Conservation (phyloP, 1,139 yeast genomes). For the Suhomyces maxii region DNA sequence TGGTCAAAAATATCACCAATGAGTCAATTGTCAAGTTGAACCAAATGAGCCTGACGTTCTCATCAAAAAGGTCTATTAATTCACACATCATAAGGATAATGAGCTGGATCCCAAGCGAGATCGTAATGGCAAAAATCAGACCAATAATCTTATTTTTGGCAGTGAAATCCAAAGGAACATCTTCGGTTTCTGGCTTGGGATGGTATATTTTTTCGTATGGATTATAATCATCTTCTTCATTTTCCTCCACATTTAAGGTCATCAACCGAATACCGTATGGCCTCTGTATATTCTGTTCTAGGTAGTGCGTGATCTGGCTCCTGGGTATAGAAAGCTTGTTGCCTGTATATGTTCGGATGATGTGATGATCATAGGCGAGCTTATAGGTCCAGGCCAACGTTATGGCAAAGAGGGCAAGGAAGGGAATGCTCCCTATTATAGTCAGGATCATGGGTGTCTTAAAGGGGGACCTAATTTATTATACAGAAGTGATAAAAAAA, state of each 20-base stretch:
- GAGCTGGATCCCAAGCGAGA: slow-evolving; percentile 35
- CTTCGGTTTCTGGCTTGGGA: neutral
- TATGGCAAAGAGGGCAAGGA: slow-evolving; percentile 16
- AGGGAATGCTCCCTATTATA: slow-evolving; percentile 14
- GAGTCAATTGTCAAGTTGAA: slow-evolving; percentile 35
- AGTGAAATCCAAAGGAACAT: neutral
- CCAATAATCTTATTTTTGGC: slow-evolving; percentile 21
- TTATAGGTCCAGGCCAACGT: slow-evolving; percentile 23
- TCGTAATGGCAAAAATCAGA: slow-evolving; percentile 28
- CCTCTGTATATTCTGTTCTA: slow-evolving; percentile 4
- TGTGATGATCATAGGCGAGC: slow-evolving; percentile 26
- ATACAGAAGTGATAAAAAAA: too few relatives aligned
- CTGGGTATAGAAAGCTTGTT: slow-evolving; percentile 13
- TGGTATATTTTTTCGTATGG: slow-evolving; percentile 20
- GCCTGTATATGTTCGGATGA: slow-evolving; percentile 26
- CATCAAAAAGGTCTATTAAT: slow-evolving; percentile 27
- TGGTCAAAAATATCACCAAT: slow-evolving; percentile 32
- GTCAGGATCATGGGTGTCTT: slow-evolving; percentile 2
- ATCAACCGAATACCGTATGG: slow-evolving; percentile 18
- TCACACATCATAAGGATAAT: slow-evolving; percentile 42
- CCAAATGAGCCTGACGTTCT: slow-evolving; percentile 23
- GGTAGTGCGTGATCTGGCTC: slow-evolving; percentile 22
- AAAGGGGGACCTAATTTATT: neutral
- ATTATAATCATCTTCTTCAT: slow-evolving; percentile 18
- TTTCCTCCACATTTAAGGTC: slow-evolving; percentile 20